Evolutionary conservation across 2,329 filamentous ascomycete species (phyloP), one percentile per base, ranked within the genome.

Genomic region (Cordyceps militaris): DNA sequence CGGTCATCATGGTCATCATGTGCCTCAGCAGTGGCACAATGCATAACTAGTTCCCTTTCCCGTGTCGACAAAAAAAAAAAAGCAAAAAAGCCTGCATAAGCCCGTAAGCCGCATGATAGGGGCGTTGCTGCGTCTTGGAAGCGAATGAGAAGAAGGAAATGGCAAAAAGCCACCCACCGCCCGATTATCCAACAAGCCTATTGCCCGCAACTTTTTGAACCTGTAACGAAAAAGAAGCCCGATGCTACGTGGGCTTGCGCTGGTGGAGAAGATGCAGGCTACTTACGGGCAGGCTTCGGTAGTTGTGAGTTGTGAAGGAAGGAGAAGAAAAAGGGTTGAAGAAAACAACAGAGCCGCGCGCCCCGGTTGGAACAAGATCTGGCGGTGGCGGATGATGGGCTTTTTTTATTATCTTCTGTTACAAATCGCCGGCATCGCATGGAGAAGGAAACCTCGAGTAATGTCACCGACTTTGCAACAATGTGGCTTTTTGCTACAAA

Each of bases 201-300:
- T n/a, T n/a, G n/a, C n/a, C n/a, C n/a, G n/a, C n/a, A n/a, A n/a
- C n/a, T n/a, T n/a, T n/a, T n/a, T n/a, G n/a, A 44, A 46, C 38
- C 34, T 49, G 46, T 23, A 51, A 26, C 11, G 21, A 47, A 16
- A 6, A 1, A 23, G 16, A 23, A 19, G 34, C 34, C 43, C 42
- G 34, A 56, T 56, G 43, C 53, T 40, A 56, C 53, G 53, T 56
- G 53, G 53, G 53, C 53, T 56, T 56, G 53, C 23, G 34, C 43
- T 56, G 32, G 52, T 56, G 52, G 52, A 47, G 42, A 11, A 10
- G 6, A 32, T 36, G 10, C 3, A n/a, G n/a, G 34, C n/a, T n/a
- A n/a, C n/a, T n/a, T n/a, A 40, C 21, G 19, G 16, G 19, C 52
- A 38, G 32, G 32, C n/a, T 30, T 14, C 34, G 42, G 53, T 48